Conservation (phyloP, 768 basidiomycete genomes). For the Roridomyces roridus region DNA sequence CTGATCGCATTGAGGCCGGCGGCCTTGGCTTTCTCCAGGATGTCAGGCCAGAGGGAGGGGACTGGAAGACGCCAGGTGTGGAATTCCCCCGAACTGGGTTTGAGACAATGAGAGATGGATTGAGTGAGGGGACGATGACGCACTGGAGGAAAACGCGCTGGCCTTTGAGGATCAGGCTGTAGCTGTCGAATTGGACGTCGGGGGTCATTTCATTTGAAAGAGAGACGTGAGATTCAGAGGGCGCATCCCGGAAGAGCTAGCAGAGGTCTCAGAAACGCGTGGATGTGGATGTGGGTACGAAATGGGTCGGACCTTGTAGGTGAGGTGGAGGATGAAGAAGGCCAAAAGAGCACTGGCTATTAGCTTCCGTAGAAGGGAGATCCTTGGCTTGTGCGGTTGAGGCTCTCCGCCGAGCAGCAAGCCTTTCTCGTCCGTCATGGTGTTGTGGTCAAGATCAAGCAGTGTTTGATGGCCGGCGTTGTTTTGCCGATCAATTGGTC, state of each 20-base stretch:
- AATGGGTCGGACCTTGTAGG: conserved; percentile 1
- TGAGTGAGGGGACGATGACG: conserved; percentile 28
- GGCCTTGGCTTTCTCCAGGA: conserved; percentile 82
- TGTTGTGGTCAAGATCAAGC: too few relatives aligned
- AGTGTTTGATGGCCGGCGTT: too few relatives aligned
- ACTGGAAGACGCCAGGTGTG: conserved; percentile 85
- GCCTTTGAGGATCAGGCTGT: conserved; percentile 71
- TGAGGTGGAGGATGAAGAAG: conserved; percentile 1
- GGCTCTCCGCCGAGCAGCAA: too few relatives aligned
- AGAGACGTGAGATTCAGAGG: not conserved
- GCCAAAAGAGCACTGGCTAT: not conserved
- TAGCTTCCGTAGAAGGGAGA: not conserved
- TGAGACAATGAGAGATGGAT: not conserved
- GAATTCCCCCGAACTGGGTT: conserved; percentile 78
- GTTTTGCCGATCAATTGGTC: too few relatives aligned
- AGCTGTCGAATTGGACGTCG: conserved; percentile 62
- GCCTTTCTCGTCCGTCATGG: too few relatives aligned
- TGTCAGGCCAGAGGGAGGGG: conserved; percentile 80
- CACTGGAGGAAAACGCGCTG: conserved; percentile 79
- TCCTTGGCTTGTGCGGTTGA: too few relatives aligned
- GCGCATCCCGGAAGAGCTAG: not conserved
- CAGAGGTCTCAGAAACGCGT: not conserved
- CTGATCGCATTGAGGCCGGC: conserved; percentile 81
- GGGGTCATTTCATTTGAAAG: not conserved
- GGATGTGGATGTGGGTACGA: not conserved